Base-by-base conservation (phyloP, 495 filamentous ascomycete species). In the Penicillium lividum region DNA sequence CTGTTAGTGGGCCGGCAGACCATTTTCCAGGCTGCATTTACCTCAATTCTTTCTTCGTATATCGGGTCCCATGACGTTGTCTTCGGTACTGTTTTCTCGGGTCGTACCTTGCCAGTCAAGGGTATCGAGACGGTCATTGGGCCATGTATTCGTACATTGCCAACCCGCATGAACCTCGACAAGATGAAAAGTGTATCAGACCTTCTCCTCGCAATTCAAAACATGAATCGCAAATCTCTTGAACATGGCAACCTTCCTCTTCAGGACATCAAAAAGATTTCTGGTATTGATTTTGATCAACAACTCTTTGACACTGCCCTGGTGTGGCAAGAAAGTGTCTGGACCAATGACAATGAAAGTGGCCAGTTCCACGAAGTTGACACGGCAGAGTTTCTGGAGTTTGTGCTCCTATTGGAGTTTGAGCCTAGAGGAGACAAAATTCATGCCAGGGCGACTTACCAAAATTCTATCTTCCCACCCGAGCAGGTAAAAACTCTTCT, bases 81-180 rank as follows among this genome's bases (percentile, higher is more conserved):
- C 7, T 83, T 93, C 47, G 91, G 91, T 3, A 83, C 82, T 7
- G 87, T 93, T 13, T 84, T 85, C 30, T 93, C 91, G 29, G 91
- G 91, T 4, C 77, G 91, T 34, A 89, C 86, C 6, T 63, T 89
- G 22, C 82, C 89, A 2, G 61, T 93, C 8, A 56, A 77, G 5
- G 80, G 80, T 0, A 83, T 93, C 44, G 89, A 94, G 51, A 73
- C 83, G 13, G 82, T 91, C 22, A 68, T 89, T 52, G 91, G 91
- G 0, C 91, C 91, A 0, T 90, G 84, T 57, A 84, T 94, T 52
- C 69, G 82, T 3, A 85, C 88, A 0, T 69, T 92, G 0, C 91
- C 91, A 5, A 74, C 90, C 7, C 81, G 90, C 42, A 76, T 86
- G 16, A 68, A 86, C 54, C 51, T 80, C 1, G 51, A 61, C 8